These are phyloP conservation scores for Hypsizygus marmoreus DNA, from an alignment of 768 basidiomycete genomes.

Conservation along the genomic window DNA sequence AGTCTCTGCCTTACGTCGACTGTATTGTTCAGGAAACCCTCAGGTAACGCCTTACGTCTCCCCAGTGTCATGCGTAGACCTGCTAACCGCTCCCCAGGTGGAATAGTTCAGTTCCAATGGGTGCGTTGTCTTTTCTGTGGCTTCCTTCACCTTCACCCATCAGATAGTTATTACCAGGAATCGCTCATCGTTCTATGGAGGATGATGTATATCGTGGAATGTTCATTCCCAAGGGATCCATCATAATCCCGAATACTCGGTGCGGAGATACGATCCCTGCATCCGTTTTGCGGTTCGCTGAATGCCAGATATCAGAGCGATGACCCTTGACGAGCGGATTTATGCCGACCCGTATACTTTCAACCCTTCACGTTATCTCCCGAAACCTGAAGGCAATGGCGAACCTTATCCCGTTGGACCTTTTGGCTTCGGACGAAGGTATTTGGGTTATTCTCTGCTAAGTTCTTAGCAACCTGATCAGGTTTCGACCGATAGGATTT, in stretches of 20 bases:
- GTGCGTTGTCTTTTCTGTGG: slow-evolving; percentile 9
- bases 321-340: slow-evolving; percentile 36
- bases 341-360: slow-evolving; percentile 43
- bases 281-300: slow-evolving; percentile 1
- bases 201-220: slow-evolving; percentile 38
- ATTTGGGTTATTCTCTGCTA: neutral
- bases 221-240: slow-evolving; percentile 16
- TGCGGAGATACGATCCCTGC: neutral
- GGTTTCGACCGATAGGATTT: slow-evolving; percentile 25
- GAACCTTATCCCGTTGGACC: slow-evolving; percentile 5
- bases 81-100: slow-evolving; percentile 7
- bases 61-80: neutral
- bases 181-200: slow-evolving; percentile 19
- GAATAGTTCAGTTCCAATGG: slow-evolving; percentile 19
- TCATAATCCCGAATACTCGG: slow-evolving; percentile 16
- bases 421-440: slow-evolving; percentile 28
- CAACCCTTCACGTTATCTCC: slow-evolving; percentile 41
- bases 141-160: slow-evolving; percentile 1
- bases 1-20: slow-evolving; percentile 36
- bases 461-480: neutral
- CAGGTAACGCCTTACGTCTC: neutral
- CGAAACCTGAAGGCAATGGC: slow-evolving; percentile 15
- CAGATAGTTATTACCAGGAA: slow-evolving; percentile 2
- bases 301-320: slow-evolving; percentile 28
- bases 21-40: slow-evolving; percentile 32